Percentiles rank a stretch among this genome's conserved stretches.
phyloP scores from a whole-genome alignment of 2,329 filamentous ascomycete species.

The Fusarium concolor region DNA sequence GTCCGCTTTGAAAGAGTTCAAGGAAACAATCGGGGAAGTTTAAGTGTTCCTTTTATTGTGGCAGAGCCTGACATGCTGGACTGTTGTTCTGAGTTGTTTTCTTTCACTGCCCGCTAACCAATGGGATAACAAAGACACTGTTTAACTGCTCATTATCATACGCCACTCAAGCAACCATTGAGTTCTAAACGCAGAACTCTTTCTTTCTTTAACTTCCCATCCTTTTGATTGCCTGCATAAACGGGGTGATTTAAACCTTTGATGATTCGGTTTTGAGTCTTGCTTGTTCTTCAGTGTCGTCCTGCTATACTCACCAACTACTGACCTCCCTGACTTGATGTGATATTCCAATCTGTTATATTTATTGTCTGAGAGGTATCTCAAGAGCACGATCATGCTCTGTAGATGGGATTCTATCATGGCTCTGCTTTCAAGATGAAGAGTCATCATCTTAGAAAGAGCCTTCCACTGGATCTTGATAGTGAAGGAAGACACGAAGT shows the following conservation, averaged over 20 bases:
- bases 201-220: not conserved
- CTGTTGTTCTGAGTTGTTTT: not conserved
- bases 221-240: not conserved
- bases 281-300: too few relatives aligned
- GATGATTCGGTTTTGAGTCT: too few relatives aligned
- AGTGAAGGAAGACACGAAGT: too few relatives aligned
- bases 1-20: conserved; percentile 61
- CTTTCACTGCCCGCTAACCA: not conserved
- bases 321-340: too few relatives aligned
- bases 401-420: too few relatives aligned
- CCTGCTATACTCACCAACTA: too few relatives aligned
- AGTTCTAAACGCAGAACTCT: not conserved
- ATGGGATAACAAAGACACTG: not conserved
- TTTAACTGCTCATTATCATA: not conserved
- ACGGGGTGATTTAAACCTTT: not conserved
- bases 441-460: too few relatives aligned
- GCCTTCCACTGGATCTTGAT: too few relatives aligned
- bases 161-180: not conserved
- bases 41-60: not conserved
- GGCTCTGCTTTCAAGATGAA: too few relatives aligned
- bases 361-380: too few relatives aligned
- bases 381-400: too few relatives aligned
- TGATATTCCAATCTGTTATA: too few relatives aligned
- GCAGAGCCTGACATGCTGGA: not conserved
- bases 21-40: conserved; percentile 48